Conservation (phyloP, 345 rosid genomes). For the Aquilaria sinensis region DNA sequence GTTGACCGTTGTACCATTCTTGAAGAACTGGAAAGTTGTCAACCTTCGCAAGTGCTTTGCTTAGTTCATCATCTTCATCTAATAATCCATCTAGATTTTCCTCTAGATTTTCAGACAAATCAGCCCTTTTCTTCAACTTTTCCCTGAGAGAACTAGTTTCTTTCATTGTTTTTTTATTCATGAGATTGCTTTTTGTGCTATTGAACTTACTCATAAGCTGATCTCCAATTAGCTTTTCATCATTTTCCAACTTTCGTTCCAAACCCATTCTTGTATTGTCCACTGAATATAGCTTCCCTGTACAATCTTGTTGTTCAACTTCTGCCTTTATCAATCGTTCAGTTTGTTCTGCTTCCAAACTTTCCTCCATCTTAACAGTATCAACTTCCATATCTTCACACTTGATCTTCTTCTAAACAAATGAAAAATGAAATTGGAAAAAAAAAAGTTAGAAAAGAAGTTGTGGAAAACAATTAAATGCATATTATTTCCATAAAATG, state of each 20-base stretch:
- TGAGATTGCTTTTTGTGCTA: slow-evolving; percentile 40
- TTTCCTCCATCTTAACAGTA: slow-evolving; percentile 40
- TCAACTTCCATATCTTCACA: slow-evolving; percentile 66
- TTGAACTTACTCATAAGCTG: slow-evolving; percentile 43
- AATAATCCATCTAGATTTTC: slow-evolving; percentile 52
- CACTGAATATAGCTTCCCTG: slow-evolving; percentile 55
- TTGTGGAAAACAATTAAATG: too few species aligned
- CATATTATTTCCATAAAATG: not conserved
- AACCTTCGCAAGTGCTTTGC: slow-evolving; percentile 41
- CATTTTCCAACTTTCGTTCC: slow-evolving; percentile 65
- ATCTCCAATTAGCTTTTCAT: slow-evolving; percentile 48
- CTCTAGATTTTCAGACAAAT: slow-evolving; percentile 39
- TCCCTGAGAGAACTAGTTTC: slow-evolving; percentile 52
- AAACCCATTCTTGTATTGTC: slow-evolving; percentile 46
- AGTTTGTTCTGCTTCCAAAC: slow-evolving; percentile 43
- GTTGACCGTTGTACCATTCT: slow-evolving; percentile 45
- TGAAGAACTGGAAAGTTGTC: slow-evolving; percentile 36
- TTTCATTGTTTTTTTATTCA: slow-evolving; percentile 46
- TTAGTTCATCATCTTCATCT: slow-evolving; percentile 47
- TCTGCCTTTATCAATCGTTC: slow-evolving; percentile 39
- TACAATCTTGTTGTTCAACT: slow-evolving; percentile 50
- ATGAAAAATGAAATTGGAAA: too few species aligned
- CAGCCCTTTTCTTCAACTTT: slow-evolving; percentile 47
- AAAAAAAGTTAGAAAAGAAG: too few species aligned
- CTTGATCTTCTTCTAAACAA: slow-evolving; percentile 51